A percentile compares a stretch with the other conserved stretches of the same genome.
Evolutionary conservation across 495 filamentous ascomycete genomes (phyloP).

Genomic region (Xanthoparmelia taractica): DNA sequence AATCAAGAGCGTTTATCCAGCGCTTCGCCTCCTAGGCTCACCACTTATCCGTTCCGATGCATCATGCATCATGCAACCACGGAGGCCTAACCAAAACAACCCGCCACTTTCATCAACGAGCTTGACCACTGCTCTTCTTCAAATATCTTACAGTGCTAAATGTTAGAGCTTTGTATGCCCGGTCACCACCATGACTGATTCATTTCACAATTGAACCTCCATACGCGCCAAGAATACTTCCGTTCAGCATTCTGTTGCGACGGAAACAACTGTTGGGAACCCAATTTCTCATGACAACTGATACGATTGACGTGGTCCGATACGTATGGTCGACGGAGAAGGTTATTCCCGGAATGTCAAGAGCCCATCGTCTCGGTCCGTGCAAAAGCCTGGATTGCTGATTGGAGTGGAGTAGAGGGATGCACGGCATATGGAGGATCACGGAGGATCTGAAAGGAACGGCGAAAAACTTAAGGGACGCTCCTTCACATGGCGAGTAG

Average conservation of each 20-base stretch:
- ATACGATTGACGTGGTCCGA: conserved; percentile 1
- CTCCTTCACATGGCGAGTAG: background rate
- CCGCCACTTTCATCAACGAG: background rate
- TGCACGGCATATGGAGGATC: conserved; percentile 8
- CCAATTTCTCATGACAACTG: background rate
- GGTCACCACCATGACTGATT: background rate
- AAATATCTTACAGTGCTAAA: background rate
- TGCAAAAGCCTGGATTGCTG: background rate
- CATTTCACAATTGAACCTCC: background rate
- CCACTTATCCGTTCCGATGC: conserved; percentile 19
- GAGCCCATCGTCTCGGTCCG: conserved; percentile 13
- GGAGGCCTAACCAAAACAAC: background rate
- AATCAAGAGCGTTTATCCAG: conserved; percentile 18
- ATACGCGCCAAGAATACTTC: background rate
- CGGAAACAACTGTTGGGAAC: background rate
- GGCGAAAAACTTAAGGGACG: background rate
- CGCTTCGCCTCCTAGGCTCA: conserved; percentile 21
- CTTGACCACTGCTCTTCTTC: background rate
- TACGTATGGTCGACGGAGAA: background rate
- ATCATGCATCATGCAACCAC: conserved; percentile 7
- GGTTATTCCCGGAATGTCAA: conserved; percentile 9
- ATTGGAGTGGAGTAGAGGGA: conserved; percentile 6
- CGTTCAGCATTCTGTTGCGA: background rate
- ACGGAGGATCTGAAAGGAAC: background rate
- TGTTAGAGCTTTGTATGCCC: background rate